Evolutionary conservation across 257 asterid genomes (phyloP).

Genomic region (Jaltomata sinuosa): DNA sequence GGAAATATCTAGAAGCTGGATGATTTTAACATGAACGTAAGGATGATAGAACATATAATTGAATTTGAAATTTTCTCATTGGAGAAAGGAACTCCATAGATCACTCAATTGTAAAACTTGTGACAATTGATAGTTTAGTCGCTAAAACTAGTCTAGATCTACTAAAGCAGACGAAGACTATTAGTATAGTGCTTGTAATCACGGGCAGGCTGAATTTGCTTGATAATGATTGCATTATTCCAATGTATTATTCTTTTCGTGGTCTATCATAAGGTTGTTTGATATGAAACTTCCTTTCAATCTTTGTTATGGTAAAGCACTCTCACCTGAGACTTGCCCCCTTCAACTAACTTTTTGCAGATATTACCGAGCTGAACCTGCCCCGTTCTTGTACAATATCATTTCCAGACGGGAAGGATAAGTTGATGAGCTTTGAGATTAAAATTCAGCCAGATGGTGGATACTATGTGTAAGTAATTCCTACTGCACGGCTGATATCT

Average conservation of each 20-base stretch:
- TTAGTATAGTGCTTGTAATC: background rate
- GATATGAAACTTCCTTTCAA: background rate
- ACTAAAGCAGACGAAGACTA: background rate
- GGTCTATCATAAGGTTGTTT: background rate
- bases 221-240: background rate
- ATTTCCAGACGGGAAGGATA: conserved; percentile 32
- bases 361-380: conserved; percentile 31
- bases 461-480: conserved; percentile 22
- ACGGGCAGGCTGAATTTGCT: background rate
- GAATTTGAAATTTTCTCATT: background rate
- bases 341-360: conserved; percentile 8
- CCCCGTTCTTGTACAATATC: conserved; percentile 23
- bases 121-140: background rate
- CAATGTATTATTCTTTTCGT: background rate
- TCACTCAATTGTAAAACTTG: background rate
- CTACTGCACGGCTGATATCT: background rate
- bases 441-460: conserved; percentile 26
- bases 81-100: background rate
- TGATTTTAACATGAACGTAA: background rate
- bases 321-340: background rate
- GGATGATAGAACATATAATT: background rate
- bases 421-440: conserved; percentile 29
- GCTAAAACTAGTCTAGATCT: background rate
- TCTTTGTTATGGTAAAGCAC: background rate
- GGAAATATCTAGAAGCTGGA: background rate